These are phyloP conservation scores for Ustilago hordei DNA, from an alignment of 1,284 basidiomycete species.

Conservation along the genomic window DNA sequence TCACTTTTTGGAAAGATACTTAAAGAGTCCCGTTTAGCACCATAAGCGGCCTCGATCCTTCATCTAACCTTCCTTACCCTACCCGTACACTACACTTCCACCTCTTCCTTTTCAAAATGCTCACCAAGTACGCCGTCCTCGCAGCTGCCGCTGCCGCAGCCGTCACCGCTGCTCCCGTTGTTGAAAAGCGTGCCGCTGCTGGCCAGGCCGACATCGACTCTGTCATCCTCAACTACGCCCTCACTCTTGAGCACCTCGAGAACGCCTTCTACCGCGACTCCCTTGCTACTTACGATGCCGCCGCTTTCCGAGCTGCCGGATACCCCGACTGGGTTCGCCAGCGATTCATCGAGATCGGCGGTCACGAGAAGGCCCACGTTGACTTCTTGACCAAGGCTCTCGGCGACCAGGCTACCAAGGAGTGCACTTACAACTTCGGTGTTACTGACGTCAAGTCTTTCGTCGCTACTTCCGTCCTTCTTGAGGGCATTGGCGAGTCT, in stretches of 20 bases:
- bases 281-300: conserved; percentile 61
- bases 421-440: conserved; percentile 76
- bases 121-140: conserved; percentile 56
- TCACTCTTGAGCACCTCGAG: conserved; percentile 79
- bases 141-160: conserved; percentile 54
- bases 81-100: not conserved
- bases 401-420: conserved; percentile 73
- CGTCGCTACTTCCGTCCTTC: conserved; percentile 73
- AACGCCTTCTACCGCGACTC: conserved; percentile 74
- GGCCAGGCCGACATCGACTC: conserved; percentile 67
- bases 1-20: conserved; percentile 8
- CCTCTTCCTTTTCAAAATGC: conserved; percentile 29
- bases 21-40: conserved; percentile 15
- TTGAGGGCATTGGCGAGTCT: conserved; percentile 75
- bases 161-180: conserved; percentile 40
- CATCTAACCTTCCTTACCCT: conserved; percentile 11
- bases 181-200: conserved; percentile 58
- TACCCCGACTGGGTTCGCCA: conserved; percentile 73
- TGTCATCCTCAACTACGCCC: conserved; percentile 75
- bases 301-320: conserved; percentile 74
- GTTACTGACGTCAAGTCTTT: conserved; percentile 71
- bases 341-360: conserved; percentile 67
- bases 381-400: conserved; percentile 73
- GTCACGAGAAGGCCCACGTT: conserved; percentile 75
- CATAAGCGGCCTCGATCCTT: not conserved